Evolutionary conservation across 495 filamentous ascomycete species (phyloP), one percentile per base, ranked within the genome.

Genomic region (Xylaria nigripes): DNA sequence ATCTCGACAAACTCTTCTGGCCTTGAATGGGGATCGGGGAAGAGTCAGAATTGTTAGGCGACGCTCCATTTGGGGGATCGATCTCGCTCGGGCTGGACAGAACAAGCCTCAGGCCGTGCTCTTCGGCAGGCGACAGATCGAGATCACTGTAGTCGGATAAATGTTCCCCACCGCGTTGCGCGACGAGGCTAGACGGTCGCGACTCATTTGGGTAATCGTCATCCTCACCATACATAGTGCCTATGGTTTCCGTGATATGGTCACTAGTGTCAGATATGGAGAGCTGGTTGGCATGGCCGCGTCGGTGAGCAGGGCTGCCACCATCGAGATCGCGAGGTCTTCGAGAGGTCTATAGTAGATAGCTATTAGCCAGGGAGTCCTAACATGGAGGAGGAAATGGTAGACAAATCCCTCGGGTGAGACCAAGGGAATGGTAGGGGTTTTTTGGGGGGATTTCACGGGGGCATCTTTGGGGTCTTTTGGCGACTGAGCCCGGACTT

Each of bases 201-300:
- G 70, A 63, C 52, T 72, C 68, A 46, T 72, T 73, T 32, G 65
- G 62, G 42, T 68, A 70, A 59, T 87, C 81, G 63, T 89, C 84
- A 67, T 87, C 82, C 65, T 91, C 86, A 62, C 85, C 88, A 72
- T 98, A 98, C 84, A 96, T 85, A 65, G 93, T 89, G 34, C 90
- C 91, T 65, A 98, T 96, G 43, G 91, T 88, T 66, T 98, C 93
- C 34, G 93, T 98, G 67, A 96, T 92, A 81, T 98, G 93, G 75
- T 97, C 92, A 69, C 81, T 89, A 23, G 77, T 72, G 62, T 81
- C 78, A 52, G 76, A 80, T 59, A 81, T 80, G 51, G 78, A 81
- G 36, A 80, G 75, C 63, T 79, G 75, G 59, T 66, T 73, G 48
- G 58, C 74, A 69, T 81, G 78, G 54, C 78, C 76, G 54, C 77